phyloP scores from a whole-genome alignment of 2,329 filamentous ascomycete species.

The Scortechinia acanthostroma region DNA sequence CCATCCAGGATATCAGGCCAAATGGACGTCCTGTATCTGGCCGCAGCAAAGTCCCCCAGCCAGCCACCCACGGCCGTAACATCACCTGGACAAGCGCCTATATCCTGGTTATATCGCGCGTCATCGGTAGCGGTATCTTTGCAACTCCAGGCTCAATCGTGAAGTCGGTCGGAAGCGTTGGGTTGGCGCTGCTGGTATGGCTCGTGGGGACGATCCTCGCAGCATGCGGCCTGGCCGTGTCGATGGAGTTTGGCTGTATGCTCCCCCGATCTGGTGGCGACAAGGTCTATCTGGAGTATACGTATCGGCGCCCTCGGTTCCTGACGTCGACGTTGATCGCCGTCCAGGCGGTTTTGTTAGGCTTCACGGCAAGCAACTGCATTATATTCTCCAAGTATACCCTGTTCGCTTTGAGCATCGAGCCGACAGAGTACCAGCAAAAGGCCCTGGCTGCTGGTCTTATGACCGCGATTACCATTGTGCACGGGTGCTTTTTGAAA shows the following conservation, averaged over 20 bases:
- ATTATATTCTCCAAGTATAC: conserved; percentile 52
- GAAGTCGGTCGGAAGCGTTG: neutral
- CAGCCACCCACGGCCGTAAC: no score
- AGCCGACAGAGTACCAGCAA: conserved; percentile 43
- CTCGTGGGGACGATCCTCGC: conserved; percentile 36
- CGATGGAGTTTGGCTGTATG: conserved; percentile 54
- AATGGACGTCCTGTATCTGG: no score
- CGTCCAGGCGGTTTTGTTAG: conserved; percentile 52
- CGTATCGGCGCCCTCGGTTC: conserved; percentile 49
- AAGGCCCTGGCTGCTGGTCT: conserved; percentile 46
- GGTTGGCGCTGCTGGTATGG: neutral
- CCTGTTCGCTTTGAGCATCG: conserved; percentile 38
- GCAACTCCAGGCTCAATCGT: neutral
- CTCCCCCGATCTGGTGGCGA: conserved; percentile 57
- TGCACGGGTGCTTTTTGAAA: conserved; percentile 45
- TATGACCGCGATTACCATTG: conserved; percentile 40
- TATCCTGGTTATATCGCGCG: no score
- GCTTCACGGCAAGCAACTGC: conserved; percentile 50
- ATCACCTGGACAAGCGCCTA: no score
- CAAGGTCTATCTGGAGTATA: conserved; percentile 61
- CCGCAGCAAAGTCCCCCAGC: no score
- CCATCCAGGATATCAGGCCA: no score
- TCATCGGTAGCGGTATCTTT: no score
- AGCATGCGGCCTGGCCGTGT: conserved; percentile 51
- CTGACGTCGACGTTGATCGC: conserved; percentile 51